These are phyloP conservation scores for Ensete ventricosum DNA, from an alignment of 176 grass and related monocot genomes.

Conservation along the genomic window DNA sequence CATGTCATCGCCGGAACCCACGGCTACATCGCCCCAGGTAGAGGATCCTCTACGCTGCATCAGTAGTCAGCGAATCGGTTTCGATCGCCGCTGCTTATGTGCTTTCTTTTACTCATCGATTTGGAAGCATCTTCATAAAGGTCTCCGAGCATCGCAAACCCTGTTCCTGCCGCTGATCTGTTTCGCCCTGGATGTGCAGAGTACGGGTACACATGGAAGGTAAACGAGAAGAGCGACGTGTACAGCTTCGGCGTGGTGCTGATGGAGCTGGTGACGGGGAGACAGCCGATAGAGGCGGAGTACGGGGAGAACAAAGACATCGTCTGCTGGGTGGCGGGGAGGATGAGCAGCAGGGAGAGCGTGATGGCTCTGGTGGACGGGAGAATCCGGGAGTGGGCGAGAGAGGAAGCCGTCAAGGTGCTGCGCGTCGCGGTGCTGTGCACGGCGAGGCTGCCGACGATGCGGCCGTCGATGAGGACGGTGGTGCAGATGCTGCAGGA, in stretches of 20 bases:
- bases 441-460: slow-evolving; percentile 49
- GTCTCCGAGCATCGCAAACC: too few species aligned
- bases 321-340: slow-evolving; percentile 55
- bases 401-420: slow-evolving; percentile 52
- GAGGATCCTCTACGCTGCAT: not conserved
- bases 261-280: slow-evolving; percentile 64
- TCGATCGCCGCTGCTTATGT: too few species aligned
- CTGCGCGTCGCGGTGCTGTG: slow-evolving; percentile 56
- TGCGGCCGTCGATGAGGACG: slow-evolving; percentile 68
- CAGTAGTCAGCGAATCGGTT: too few species aligned
- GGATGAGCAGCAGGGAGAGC: slow-evolving; percentile 22
- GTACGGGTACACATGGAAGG: slow-evolving; percentile 60
- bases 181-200: slow-evolving; percentile 27
- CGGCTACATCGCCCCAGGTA: slow-evolving; percentile 88
- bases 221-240: slow-evolving; percentile 81
- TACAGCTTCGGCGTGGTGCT: slow-evolving; percentile 89
- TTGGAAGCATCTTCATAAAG: too few species aligned
- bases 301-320: slow-evolving; percentile 83
- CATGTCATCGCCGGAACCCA: slow-evolving; percentile 80
- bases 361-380: slow-evolving; percentile 34
- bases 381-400: slow-evolving; percentile 27
- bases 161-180: too few species aligned
- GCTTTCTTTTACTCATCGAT: too few species aligned
- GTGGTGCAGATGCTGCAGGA: slow-evolving; percentile 96
- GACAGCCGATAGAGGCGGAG: slow-evolving; percentile 50